Evolutionary conservation across 352 stramenopile species (phyloP).

Genomic region (Globisporangium spiculum): DNA sequence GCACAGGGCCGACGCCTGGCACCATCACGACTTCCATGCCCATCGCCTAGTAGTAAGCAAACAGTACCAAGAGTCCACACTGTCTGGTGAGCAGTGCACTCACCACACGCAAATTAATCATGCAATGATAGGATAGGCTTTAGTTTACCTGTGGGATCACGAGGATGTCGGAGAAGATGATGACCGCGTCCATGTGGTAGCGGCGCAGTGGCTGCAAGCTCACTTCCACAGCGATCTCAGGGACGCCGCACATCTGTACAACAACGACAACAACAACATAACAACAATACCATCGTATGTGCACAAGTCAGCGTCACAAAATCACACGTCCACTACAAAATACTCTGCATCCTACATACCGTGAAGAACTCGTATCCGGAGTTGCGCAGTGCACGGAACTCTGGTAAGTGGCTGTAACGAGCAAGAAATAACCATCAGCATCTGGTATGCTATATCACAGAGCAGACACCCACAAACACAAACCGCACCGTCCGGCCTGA

Average conservation of each 20-base stretch:
- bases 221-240: constrained; percentile 92
- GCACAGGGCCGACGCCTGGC: constrained; percentile 89
- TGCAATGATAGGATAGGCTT: not conserved
- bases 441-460: not conserved
- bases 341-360: constrained; percentile 20
- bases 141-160: constrained; percentile 90
- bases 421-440: not conserved
- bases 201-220: constrained; percentile 95
- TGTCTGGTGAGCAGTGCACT: not conserved
- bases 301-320: not conserved
- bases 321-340: not conserved
- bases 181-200: constrained; percentile 95
- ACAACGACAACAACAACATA: not conserved
- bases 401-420: constrained; percentile 66
- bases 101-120: not conserved
- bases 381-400: constrained; percentile 84
- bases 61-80: not conserved
- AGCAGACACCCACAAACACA: not conserved
- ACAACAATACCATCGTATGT: constrained; percentile 9
- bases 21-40: constrained; percentile 97
- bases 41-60: constrained; percentile 60
- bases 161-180: constrained; percentile 99
- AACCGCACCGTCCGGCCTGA: constrained; percentile 91
- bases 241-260: constrained; percentile 77
- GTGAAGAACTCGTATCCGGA: constrained; percentile 90